Percentiles rank a stretch among this genome's conserved stretches.
Evolutionary conservation across 139 green algal genomes (phyloP).

Genomic region (Tetraselmis striata): DNA sequence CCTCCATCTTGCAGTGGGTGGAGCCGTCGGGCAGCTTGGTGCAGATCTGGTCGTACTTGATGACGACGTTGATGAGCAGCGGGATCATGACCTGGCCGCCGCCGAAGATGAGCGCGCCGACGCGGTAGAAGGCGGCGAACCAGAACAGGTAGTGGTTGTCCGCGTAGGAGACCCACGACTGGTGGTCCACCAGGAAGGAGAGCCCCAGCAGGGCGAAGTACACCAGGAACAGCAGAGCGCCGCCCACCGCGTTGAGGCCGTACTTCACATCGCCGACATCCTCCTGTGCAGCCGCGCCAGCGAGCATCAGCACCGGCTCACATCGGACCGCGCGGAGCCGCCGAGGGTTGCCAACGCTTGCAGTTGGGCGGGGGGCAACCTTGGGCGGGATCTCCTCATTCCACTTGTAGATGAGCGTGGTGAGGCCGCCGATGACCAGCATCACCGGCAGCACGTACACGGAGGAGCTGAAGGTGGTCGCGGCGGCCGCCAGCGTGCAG

Average conservation of each 20-base stretch:
- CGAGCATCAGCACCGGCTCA: conserved; percentile 21
- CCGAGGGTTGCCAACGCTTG: not conserved
- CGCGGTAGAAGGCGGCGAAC: conserved; percentile 83
- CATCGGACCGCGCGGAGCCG: not conserved
- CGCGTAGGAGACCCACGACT: conserved; percentile 32
- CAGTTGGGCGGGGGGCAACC: not conserved
- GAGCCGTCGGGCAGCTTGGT: not conserved
- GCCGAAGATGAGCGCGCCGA: conserved; percentile 87
- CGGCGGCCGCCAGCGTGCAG: conserved; percentile 31
- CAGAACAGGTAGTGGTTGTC: conserved; percentile 55
- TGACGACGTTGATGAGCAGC: conserved; percentile 17
- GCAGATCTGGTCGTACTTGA: conserved; percentile 1
- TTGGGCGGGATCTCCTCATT: conserved; percentile 27
- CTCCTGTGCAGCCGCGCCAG: not conserved
- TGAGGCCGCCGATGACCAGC: conserved; percentile 60
- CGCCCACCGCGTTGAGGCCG: conserved; percentile 47
- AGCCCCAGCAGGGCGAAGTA: conserved; percentile 57
- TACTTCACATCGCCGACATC: conserved; percentile 37
- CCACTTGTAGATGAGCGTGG: conserved; percentile 39
- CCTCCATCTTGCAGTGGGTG: not conserved
- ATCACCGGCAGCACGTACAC: conserved; percentile 73
- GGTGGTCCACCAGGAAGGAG: conserved; percentile 19
- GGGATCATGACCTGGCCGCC: conserved; percentile 63
- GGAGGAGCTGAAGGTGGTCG: conserved; percentile 66
- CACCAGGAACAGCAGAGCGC: conserved; percentile 39